Conservation (phyloP, 768 basidiomycete genomes). For the Lactifluus hygrophoroides region DNA sequence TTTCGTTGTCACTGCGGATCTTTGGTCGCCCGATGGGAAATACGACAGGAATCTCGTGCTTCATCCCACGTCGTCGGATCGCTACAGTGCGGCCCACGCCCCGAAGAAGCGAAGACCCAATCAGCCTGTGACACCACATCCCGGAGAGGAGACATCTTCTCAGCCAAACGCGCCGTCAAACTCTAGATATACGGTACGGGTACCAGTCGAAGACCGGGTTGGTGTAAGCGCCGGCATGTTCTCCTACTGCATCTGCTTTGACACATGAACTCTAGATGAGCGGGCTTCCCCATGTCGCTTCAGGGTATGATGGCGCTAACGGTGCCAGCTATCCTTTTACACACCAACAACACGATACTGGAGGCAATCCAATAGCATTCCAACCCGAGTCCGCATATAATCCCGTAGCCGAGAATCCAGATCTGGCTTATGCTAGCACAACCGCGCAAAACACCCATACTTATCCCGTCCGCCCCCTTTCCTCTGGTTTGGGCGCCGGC, state of each 20-base stretch:
- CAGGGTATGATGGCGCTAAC: constrained; percentile 4
- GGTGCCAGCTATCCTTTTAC: constrained; percentile 3
- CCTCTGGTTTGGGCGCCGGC: constrained; percentile 2
- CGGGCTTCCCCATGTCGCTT: constrained; percentile 1
- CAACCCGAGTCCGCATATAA: constrained; percentile 11
- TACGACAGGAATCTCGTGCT: constrained; percentile 85
- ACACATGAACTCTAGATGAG: constrained; percentile 6
- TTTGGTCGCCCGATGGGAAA: constrained; percentile 79
- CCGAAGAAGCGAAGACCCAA: constrained; percentile 27
- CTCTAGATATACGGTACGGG: constrained; percentile 15
- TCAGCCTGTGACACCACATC: constrained; percentile 20
- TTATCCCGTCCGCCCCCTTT: constrained; percentile 8
- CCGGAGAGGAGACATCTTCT: constrained; percentile 18
- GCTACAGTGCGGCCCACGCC: constrained; percentile 46
- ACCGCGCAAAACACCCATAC: constrained; percentile 7
- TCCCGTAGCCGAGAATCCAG: not conserved
- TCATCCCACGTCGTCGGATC: constrained; percentile 74
- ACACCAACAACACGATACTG: constrained; percentile 11
- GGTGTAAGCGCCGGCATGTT: not conserved
- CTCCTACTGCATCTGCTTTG: not conserved
- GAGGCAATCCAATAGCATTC: constrained; percentile 8
- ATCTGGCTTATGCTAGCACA: constrained; percentile 8
- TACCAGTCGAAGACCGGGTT: constrained; percentile 13
- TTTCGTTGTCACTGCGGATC: constrained; percentile 86
- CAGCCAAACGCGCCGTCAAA: constrained; percentile 22